phyloP scores from a whole-genome alignment of 345 rosid species.

The Acer campestre region DNA sequence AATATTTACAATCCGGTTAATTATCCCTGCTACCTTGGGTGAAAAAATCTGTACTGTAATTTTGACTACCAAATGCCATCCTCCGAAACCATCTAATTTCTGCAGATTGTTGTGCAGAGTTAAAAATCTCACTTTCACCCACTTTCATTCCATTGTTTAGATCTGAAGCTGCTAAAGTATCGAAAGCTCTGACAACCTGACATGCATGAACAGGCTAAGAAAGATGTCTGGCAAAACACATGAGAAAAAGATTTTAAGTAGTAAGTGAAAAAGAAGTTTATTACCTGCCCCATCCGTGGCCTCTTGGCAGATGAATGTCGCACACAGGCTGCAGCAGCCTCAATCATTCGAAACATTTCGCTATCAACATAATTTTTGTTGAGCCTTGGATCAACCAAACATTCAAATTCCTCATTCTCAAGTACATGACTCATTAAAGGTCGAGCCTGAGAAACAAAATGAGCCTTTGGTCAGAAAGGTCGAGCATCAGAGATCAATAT shows the following conservation, averaged over 20 bases:
- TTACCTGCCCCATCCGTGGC: slow-evolving; percentile 95
- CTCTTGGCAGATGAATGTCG: slow-evolving; percentile 88
- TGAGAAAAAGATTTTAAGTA: background rate
- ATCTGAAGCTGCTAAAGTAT: slow-evolving; percentile 64
- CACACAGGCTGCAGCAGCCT: slow-evolving; percentile 91
- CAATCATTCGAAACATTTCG: slow-evolving; percentile 83
- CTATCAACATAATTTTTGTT: slow-evolving; percentile 56
- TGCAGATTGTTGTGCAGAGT: slow-evolving; percentile 77
- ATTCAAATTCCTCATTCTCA: slow-evolving; percentile 58
- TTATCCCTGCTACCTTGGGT: slow-evolving; percentile 38
- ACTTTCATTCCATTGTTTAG: slow-evolving; percentile 87
- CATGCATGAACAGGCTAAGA: slow-evolving; percentile 23
- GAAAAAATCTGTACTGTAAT: slow-evolving; percentile 73
- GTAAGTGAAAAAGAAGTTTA: background rate
- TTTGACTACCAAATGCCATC: slow-evolving; percentile 90
- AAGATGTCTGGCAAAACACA: background rate
- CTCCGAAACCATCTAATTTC: slow-evolving; percentile 85
- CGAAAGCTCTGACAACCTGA: slow-evolving; percentile 90
- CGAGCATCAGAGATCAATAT: background rate
- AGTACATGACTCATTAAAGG: slow-evolving; percentile 78
- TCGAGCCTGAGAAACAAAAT: slow-evolving; percentile 64
- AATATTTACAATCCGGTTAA: slow-evolving; percentile 39
- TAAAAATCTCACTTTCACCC: slow-evolving; percentile 79
- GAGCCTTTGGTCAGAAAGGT: slow-evolving; percentile 12
- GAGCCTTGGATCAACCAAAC: slow-evolving; percentile 78